phyloP scores from a whole-genome alignment of 306 rosid species.

The Quercus alba region DNA sequence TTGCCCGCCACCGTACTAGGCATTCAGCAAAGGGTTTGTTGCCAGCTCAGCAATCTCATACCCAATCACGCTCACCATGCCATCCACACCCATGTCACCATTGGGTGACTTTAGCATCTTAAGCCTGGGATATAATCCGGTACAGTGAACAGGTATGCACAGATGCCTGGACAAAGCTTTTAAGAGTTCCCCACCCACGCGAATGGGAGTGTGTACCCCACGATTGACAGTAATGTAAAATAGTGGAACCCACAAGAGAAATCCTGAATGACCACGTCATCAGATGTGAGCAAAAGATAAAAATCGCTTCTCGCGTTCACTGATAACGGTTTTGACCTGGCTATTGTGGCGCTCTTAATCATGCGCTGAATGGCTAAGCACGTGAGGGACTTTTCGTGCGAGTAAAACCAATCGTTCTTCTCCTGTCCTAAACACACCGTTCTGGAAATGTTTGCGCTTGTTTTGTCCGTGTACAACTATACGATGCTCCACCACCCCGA shows the following conservation, averaged over 20 bases:
- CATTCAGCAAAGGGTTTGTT: conserved; percentile 73
- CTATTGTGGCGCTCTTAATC: conserved; percentile 66
- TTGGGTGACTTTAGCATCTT: conserved; percentile 79
- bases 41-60: conserved; percentile 91
- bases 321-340: conserved; percentile 50
- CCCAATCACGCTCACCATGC: conserved; percentile 88
- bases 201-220: conserved; percentile 82
- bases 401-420: conserved; percentile 82
- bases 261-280: conserved; percentile 81
- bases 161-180: conserved; percentile 66
- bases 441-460: conserved; percentile 62
- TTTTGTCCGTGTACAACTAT: conserved; percentile 81
- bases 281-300: conserved; percentile 62
- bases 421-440: conserved; percentile 59
- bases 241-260: conserved; percentile 94
- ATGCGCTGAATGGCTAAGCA: conserved; percentile 69
- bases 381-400: conserved; percentile 73
- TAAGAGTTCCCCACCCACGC: conserved; percentile 93
- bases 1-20: conserved; percentile 42
- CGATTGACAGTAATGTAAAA: conserved; percentile 74
- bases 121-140: conserved; percentile 54
- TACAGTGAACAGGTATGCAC: conserved; percentile 79
- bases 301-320: conserved; percentile 54
- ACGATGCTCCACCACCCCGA: conserved; percentile 87
- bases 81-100: conserved; percentile 87